These are phyloP conservation scores for Capsicum rhomboideum DNA, from an alignment of 257 asterid species.

Conservation along the genomic window DNA sequence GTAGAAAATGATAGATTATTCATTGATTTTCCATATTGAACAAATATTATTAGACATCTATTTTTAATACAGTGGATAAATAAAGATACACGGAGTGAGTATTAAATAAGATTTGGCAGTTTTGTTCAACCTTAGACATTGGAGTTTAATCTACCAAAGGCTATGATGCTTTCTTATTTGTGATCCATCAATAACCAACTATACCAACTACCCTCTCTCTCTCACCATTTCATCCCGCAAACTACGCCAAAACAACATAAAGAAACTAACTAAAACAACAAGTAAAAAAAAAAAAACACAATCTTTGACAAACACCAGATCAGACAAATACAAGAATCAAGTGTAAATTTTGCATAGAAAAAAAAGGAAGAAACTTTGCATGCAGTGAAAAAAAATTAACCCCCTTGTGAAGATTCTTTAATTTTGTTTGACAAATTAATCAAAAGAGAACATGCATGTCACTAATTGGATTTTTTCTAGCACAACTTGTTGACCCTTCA, in stretches of 20 bases:
- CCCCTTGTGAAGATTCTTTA: not conserved
- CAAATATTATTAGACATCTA: too few species aligned
- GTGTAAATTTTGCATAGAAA: not conserved
- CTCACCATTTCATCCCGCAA: slow-evolving; percentile 18
- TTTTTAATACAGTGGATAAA: too few species aligned
- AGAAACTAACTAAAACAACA: not conserved
- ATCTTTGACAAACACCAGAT: slow-evolving; percentile 7
- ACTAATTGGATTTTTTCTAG: slow-evolving; percentile 7
- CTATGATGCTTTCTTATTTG: not conserved
- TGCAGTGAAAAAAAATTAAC: not conserved
- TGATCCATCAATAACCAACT: slow-evolving; percentile 19
- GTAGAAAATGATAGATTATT: too few species aligned
- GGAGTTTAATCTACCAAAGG: not conserved
- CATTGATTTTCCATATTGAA: too few species aligned
- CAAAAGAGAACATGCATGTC: slow-evolving; percentile 12
- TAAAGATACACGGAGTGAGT: too few species aligned
- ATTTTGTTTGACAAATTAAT: not conserved
- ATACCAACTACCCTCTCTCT: slow-evolving; percentile 11
- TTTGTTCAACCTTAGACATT: not conserved
- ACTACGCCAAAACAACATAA: slow-evolving; percentile 7
- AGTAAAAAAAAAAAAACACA: not conserved
- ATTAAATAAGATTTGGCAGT: not conserved
- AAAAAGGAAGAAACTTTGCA: not conserved
- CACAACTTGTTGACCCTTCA: slow-evolving; percentile 23
- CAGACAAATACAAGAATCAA: not conserved